Evolutionary conservation across 2,329 filamentous ascomycete genomes (phyloP).

Genomic region (Onygenales sp.): DNA sequence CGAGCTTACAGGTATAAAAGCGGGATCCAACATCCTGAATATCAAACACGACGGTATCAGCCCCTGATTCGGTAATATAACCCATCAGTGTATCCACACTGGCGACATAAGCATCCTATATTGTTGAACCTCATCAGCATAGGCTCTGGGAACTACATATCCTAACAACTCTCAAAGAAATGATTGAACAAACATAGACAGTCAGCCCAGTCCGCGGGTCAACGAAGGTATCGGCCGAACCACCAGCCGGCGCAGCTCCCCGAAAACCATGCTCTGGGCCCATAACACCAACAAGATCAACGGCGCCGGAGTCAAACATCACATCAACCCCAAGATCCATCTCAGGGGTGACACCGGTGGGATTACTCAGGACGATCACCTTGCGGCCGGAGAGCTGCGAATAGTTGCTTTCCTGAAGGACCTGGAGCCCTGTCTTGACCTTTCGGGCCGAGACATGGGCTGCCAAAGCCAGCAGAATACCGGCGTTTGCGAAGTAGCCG

Average conservation of each 20-base stretch:
- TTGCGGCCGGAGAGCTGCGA: conserved; percentile 3
- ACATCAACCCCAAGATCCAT: conserved; percentile 2
- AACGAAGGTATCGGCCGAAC: neutral
- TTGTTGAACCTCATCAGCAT: neutral
- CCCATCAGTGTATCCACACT: neutral
- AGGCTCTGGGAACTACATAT: neutral
- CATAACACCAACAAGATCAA: conserved; percentile 1
- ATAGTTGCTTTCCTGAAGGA: conserved; percentile 1
- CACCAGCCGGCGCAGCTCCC: conserved; percentile 1
- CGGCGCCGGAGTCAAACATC: conserved; percentile 2
- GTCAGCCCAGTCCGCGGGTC: conserved; percentile 1
- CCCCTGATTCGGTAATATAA: neutral
- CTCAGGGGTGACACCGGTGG: neutral
- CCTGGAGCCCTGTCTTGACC: neutral
- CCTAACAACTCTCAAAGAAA: neutral
- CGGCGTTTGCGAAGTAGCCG: neutral
- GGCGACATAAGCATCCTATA: neutral
- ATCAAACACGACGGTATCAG: conserved; percentile 3
- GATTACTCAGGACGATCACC: neutral
- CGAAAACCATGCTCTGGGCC: conserved; percentile 3
- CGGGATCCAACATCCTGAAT: conserved; percentile 1
- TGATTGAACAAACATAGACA: neutral
- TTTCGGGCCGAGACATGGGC: neutral
- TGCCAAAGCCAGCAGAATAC: neutral
- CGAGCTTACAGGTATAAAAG: conserved; percentile 1